Conservation (phyloP, 352 stramenopile genomes). For the Pythium insidiosum region DNA sequence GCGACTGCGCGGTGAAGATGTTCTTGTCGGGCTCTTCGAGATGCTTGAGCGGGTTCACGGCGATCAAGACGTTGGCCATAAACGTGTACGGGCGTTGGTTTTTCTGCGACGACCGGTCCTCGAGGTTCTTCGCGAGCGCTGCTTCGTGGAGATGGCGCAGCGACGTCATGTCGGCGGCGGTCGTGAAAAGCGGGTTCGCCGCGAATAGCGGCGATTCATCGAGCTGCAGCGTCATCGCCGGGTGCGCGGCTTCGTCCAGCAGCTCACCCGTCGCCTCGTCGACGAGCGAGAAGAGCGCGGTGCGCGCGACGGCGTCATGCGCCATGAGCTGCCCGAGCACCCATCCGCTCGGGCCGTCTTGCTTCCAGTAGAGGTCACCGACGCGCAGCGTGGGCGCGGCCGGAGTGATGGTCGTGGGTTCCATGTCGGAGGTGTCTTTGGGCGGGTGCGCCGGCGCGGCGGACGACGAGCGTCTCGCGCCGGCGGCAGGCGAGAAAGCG, state of each 20-base stretch:
- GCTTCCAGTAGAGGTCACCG: constrained; percentile 79
- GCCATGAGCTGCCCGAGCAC: constrained; percentile 57
- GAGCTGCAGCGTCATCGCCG: constrained; percentile 33
- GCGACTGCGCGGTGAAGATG: constrained; percentile 55
- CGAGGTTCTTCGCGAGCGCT: constrained; percentile 81
- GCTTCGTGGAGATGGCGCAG: constrained; percentile 79
- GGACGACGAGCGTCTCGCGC: too few relatives aligned
- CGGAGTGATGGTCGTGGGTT: constrained; percentile 1
- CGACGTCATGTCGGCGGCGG: constrained; percentile 77
- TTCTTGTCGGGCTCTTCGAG: constrained; percentile 67
- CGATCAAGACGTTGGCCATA: constrained; percentile 84
- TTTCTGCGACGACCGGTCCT: constrained; percentile 67
- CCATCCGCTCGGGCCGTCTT: constrained; percentile 57
- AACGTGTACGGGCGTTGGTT: constrained; percentile 82
- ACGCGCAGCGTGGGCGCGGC: constrained; percentile 27
- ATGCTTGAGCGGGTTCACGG: constrained; percentile 72
- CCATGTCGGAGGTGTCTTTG: background rate
- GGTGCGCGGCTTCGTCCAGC: constrained; percentile 10
- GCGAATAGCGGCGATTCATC: constrained; percentile 39
- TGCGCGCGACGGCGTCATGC: constrained; percentile 24
- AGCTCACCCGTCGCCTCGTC: constrained; percentile 60
- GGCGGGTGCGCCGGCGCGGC: background rate
- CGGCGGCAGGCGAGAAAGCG: too few relatives aligned
- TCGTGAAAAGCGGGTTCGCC: constrained; percentile 69
- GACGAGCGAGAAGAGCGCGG: constrained; percentile 38